Evolutionary conservation across 1,284 basidiomycete genomes (phyloP), one percentile per base, ranked within the genome.

Genomic region (Tilletia walkeri): DNA sequence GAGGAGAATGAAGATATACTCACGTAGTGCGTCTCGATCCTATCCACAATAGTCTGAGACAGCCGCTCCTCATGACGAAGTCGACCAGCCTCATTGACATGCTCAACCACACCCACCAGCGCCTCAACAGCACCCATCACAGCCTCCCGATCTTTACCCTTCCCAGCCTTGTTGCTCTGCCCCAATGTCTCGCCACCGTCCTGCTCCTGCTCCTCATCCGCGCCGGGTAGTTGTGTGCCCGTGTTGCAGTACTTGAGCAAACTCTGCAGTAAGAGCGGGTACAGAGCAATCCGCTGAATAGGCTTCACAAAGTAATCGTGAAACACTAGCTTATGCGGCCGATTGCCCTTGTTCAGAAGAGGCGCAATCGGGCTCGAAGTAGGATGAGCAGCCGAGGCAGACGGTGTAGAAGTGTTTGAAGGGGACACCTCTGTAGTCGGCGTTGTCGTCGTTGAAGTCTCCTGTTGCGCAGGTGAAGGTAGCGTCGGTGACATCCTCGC

Each of bases 301-400:
- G 82, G 82, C 75, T 83, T 83, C 71, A 83, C 80, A 66, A 83
- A 75, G 66, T 78, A 82, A 66, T 83, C 82, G 34, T 77, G 74
- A 67, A 83, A 80, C 12, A 77, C 72, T 30, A 83, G 71, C 34
- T 39, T 36, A 36, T 63, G 59, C 20, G 59, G 47, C 12, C 59
- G 59, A 39, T 14, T 63, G 34, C 59, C 59, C 36, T 63, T 38
- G 36, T 38, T 38, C 36, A 63, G 20, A 34, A 63, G 36, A 0
- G 59, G 59, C 14, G 59, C 59, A 10, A 63, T 34, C 34, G 59
- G 59, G 14, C 59, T 63, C 50, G 50, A n/a, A 7, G 50, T 53
- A 10, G 50, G 50, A 18, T 53, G 50, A 5, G 18, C 50, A 24
- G 7, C 20, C 18, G 41, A 14, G n/a, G 18, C 50, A 24, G 7